Conservation (phyloP, 257 asterid genomes). For the Solanum bukasovii region DNA sequence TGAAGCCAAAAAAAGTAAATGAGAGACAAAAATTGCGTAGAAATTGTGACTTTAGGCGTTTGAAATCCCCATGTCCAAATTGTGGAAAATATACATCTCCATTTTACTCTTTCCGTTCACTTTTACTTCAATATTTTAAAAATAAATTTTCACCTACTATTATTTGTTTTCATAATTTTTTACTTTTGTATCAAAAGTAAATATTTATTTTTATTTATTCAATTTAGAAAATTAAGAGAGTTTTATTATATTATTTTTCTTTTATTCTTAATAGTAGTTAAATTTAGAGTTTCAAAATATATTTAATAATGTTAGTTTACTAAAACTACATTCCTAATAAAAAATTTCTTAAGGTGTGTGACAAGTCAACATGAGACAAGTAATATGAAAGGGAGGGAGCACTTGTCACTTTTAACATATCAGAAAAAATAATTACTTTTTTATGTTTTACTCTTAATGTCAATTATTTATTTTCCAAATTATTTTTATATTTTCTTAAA, state of each 20-base stretch:
- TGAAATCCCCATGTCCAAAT: not conserved
- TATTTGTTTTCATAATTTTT: too few species aligned
- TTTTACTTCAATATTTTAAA: not conserved
- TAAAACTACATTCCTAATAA: accelerated
- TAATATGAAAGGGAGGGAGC: not conserved
- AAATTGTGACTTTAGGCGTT: not conserved
- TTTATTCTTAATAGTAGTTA: too few species aligned
- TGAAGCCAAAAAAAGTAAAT: not conserved
- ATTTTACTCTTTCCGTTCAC: not conserved
- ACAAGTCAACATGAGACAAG: not conserved
- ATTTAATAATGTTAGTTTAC: too few species aligned
- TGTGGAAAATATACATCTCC: not conserved
- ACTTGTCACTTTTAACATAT: not conserved
- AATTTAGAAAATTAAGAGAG: too few species aligned
- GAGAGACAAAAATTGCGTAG: not conserved
- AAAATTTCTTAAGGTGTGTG: accelerated
- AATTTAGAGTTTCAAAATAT: not conserved
- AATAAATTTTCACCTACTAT: not conserved
- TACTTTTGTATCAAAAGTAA: not conserved
- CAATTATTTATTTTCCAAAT: too few species aligned
- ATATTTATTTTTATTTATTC: not conserved
- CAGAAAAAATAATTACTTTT: too few species aligned
- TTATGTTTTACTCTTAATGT: too few species aligned
- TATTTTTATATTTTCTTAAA: too few species aligned
- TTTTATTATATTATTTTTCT: too few species aligned